Base-by-base conservation (phyloP, 768 basidiomycete genomes). In the Pisolithus sp. region DNA sequence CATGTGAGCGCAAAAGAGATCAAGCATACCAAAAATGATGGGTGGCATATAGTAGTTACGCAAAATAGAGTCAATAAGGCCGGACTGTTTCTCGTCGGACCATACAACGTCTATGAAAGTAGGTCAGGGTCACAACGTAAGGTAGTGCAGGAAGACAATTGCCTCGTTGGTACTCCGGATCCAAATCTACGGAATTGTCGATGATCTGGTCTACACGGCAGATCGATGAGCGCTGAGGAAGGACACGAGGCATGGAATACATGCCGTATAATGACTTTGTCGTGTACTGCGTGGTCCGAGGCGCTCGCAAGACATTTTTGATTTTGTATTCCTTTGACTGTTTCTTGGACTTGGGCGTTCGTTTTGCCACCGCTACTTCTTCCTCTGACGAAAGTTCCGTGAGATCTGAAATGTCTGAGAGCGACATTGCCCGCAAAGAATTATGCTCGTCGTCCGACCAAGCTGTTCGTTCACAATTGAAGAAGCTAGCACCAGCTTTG, bases 131-230 rank as follows among this genome's bases (percentile, higher is more conserved):
- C 30, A 7, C 9, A 30, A 15, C 2, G 9, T 45, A 5, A 26
- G 7, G 13, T 40, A 1, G 24, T 15, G 13, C 17, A 18, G n/a
- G 7, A 18, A 26, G 23, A 24, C 28, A 9, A 69, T 37, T 48
- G 80, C 83, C 79, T 62, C 83, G 71, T 57, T 86, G 83, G 61
- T 85, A 85, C 53, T 83, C 81, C 0, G 83, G 83, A 53, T 85
- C 72, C 7, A 85, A 69, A 50, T 83, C 74, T 40, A 85, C 76
- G 9, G 61, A 56, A 5, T 67, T 71, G 5, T 76, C 64, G 3
- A 71, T 57, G 28, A 83, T 73, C 56, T 76, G 73, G 48, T 76
- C 83, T 84, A 56, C 44, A 48, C 36, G 26, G 45, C 13, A 46
- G 12, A 37, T 6, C 2, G 8, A 48, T 36, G 34, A 28, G 45